phyloP scores from a whole-genome alignment of 225 moss, liverwort and hornwort genomes.

The Pseudisothecium myosuroides region DNA sequence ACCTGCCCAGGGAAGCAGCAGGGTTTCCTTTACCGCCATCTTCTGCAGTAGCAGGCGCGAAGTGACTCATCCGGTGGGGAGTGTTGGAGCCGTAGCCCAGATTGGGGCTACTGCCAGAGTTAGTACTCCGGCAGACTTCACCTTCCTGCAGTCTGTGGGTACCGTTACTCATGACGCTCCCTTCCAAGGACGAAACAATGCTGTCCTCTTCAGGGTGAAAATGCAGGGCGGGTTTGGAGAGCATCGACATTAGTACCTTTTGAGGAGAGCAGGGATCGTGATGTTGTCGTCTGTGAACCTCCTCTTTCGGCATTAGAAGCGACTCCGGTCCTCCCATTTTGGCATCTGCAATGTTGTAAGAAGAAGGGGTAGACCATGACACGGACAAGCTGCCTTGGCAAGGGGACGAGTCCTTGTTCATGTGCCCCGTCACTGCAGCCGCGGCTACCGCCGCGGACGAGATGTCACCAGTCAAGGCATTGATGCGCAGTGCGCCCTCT shows the following conservation, averaged over 20 bases:
- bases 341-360: slow-evolving; percentile 10
- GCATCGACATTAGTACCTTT: slow-evolving; percentile 29
- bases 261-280: slow-evolving; percentile 24
- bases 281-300: slow-evolving; percentile 2
- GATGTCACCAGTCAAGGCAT: slow-evolving; percentile 64
- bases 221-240: slow-evolving; percentile 20
- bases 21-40: not conserved
- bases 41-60: slow-evolving; percentile 1
- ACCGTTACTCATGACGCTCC: slow-evolving; percentile 9
- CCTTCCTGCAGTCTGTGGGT: slow-evolving; percentile 10
- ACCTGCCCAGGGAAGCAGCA: not conserved
- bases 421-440: slow-evolving; percentile 69
- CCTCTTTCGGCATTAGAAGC: slow-evolving; percentile 24
- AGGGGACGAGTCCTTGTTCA: slow-evolving; percentile 51
- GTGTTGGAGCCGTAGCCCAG: not conserved
- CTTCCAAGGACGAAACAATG: slow-evolving; percentile 16
- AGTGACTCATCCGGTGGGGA: slow-evolving; percentile 10
- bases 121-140: slow-evolving; percentile 4
- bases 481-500: slow-evolving; percentile 87
- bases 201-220: slow-evolving; percentile 23
- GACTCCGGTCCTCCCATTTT: slow-evolving; percentile 27
- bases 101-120: slow-evolving; percentile 1
- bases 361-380: slow-evolving; percentile 67
- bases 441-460: slow-evolving; percentile 85
- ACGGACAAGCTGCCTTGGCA: slow-evolving; percentile 63